phyloP scores from a whole-genome alignment of 257 asterid genomes.

The Cinchona pubescens region DNA sequence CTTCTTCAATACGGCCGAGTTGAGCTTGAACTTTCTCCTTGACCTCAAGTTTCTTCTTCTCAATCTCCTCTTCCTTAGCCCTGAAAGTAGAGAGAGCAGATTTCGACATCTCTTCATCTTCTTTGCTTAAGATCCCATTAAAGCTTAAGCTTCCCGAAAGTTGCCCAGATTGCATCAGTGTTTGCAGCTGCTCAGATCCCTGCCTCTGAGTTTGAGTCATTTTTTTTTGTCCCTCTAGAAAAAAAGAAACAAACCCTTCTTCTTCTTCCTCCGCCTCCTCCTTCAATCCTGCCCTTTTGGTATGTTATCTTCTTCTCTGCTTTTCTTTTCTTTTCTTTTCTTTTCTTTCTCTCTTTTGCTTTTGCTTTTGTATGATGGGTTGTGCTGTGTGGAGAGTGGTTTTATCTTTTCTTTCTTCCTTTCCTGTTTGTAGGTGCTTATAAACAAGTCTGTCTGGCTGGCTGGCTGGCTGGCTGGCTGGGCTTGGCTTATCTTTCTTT shows the following conservation, averaged over 20 bases:
- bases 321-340: conserved; percentile 14
- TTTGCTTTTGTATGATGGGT: conserved; percentile 39
- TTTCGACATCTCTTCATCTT: conserved; percentile 90
- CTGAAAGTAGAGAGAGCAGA: conserved; percentile 85
- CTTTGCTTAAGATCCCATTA: conserved; percentile 61
- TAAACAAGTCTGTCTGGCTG: conserved; percentile 43
- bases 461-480: too few species aligned
- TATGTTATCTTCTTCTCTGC: conserved; percentile 18
- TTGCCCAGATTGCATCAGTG: conserved; percentile 71
- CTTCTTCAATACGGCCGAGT: conserved; percentile 94
- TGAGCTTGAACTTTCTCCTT: conserved; percentile 86
- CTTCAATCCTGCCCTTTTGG: conserved; percentile 29
- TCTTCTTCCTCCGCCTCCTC: too few species aligned
- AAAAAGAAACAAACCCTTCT: conserved; percentile 29
- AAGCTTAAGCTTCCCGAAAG: conserved; percentile 78
- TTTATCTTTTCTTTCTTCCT: conserved; percentile 18
- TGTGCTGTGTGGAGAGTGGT: conserved; percentile 5
- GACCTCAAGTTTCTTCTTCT: conserved; percentile 89
- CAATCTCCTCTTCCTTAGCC: conserved; percentile 98
- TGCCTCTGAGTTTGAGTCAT: conserved; percentile 70
- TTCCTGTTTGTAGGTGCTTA: conserved; percentile 36
- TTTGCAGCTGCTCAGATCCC: conserved; percentile 52
- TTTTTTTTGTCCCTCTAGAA: conserved; percentile 3
- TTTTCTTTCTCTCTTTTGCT: conserved; percentile 20
- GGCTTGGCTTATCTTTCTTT: conserved; percentile 26